phyloP scores from a whole-genome alignment of 1,139 yeast species.

The Nakaseomyces delphensis region DNA sequence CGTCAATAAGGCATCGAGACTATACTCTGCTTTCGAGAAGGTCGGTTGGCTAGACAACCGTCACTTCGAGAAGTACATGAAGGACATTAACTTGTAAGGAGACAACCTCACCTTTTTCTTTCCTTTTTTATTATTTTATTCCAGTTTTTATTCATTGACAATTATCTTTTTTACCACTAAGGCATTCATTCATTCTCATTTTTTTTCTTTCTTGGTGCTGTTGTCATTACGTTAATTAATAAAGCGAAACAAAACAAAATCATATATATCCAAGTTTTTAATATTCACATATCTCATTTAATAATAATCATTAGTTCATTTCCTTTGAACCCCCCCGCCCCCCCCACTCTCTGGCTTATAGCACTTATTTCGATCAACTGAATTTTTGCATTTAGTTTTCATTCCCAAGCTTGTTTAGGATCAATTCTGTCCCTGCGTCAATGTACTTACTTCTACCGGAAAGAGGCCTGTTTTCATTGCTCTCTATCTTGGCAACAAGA shows the following conservation, averaged over 20 bases:
- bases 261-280: too few relatives aligned
- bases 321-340: too few relatives aligned
- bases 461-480: background rate
- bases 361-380: too few relatives aligned
- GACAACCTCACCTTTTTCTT: background rate
- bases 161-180: too few relatives aligned
- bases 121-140: background rate
- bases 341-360: too few relatives aligned
- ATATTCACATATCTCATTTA: too few relatives aligned
- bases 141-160: background rate
- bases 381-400: too few relatives aligned
- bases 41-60: constrained; percentile 91
- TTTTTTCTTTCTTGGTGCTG: too few relatives aligned
- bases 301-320: too few relatives aligned
- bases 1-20: constrained; percentile 89
- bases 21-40: constrained; percentile 87
- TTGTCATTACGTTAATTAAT: too few relatives aligned
- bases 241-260: too few relatives aligned
- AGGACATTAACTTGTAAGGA: constrained; percentile 8
- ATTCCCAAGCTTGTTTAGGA: constrained; percentile 7
- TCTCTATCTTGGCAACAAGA: constrained; percentile 6
- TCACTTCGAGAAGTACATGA: constrained; percentile 49
- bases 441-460: constrained; percentile 16
- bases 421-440: constrained; percentile 12
- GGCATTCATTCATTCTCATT: too few relatives aligned